A percentile compares a stretch with the other conserved stretches of the same genome.
Conservation (phyloP, 1,284 basidiomycete genomes). For the Irpex sp. region DNA sequence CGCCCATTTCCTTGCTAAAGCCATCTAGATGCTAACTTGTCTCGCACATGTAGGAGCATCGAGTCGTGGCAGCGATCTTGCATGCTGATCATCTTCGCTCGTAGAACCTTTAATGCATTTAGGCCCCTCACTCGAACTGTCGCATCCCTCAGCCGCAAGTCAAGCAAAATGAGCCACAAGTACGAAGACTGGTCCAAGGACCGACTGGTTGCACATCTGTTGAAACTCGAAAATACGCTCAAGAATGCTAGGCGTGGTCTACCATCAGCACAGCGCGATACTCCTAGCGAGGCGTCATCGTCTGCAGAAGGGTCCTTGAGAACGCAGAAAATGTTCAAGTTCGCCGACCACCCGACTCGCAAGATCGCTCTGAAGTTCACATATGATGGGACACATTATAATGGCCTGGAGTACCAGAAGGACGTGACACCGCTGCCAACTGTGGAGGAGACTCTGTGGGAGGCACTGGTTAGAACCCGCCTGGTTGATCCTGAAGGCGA, state of each 20-base stretch:
- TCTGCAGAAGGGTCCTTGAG: constrained; percentile 1
- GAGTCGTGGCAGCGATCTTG: not conserved
- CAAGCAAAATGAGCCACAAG: not conserved
- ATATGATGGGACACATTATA: constrained; percentile 91
- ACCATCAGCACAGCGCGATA: not conserved
- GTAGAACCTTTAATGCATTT: not conserved
- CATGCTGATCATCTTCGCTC: not conserved
- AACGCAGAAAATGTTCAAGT: constrained; percentile 47
- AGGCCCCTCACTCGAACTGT: not conserved
- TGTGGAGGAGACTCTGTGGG: constrained; percentile 86
- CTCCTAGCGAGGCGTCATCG: not conserved
- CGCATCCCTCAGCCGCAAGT: not conserved
- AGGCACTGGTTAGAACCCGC: constrained; percentile 73
- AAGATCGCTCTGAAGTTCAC: constrained; percentile 93
- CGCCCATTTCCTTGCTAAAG: not conserved
- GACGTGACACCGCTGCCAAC: constrained; percentile 75
- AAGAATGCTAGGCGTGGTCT: not conserved
- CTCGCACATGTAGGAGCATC: not conserved
- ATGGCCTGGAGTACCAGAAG: constrained; percentile 83
- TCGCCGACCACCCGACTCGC: constrained; percentile 67
- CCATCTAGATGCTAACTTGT: not conserved
- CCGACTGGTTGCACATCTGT: constrained; percentile 4
- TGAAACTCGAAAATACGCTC: constrained; percentile 3
- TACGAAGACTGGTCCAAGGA: constrained; percentile 5
- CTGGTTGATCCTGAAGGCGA: constrained; percentile 75